Conservation (phyloP, 805 yeast genomes). For the Saturnispora bothae region DNA sequence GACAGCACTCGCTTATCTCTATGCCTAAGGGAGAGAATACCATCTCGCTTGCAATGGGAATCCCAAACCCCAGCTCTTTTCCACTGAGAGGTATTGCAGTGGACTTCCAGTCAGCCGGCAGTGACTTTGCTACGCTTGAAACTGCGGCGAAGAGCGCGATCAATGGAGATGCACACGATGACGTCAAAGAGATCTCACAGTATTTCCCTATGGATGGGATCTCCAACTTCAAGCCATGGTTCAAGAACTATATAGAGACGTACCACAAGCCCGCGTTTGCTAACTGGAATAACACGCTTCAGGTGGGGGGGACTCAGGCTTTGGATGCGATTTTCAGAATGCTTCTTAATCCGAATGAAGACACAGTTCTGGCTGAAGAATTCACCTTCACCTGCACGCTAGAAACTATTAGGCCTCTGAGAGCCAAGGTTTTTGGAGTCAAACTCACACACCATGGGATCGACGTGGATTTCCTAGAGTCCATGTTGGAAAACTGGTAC, state of each 20-base stretch:
- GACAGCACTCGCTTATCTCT: slow-evolving; percentile 23
- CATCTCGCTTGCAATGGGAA: slow-evolving; percentile 47
- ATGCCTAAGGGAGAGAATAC: slow-evolving; percentile 22
- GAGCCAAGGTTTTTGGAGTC: slow-evolving; percentile 58
- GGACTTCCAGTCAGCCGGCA: slow-evolving; percentile 30
- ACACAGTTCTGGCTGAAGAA: slow-evolving; percentile 74
- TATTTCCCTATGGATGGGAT: slow-evolving; percentile 42
- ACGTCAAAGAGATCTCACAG: slow-evolving; percentile 39
- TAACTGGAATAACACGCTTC: slow-evolving; percentile 62
- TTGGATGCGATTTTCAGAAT: slow-evolving; percentile 80
- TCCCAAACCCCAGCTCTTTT: slow-evolving; percentile 43
- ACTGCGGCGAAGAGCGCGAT: slow-evolving; percentile 28
- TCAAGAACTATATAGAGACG: slow-evolving; percentile 31
- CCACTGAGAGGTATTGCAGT: slow-evolving; percentile 30
- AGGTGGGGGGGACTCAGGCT: slow-evolving; percentile 83
- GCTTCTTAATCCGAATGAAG: slow-evolving; percentile 60
- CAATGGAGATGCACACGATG: slow-evolving; percentile 13
- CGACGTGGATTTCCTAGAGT: slow-evolving; percentile 57
- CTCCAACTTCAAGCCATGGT: slow-evolving; percentile 30
- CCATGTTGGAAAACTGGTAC: slow-evolving; percentile 58
- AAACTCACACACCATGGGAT: slow-evolving; percentile 74
- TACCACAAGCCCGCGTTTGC: slow-evolving; percentile 36
- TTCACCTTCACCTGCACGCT: slow-evolving; percentile 75
- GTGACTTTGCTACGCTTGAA: slow-evolving; percentile 27
- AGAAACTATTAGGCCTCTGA: slow-evolving; percentile 69